These are phyloP conservation scores for Colletotrichum destructivum DNA, from an alignment of 2,329 filamentous ascomycete genomes.

Conservation along the genomic window DNA sequence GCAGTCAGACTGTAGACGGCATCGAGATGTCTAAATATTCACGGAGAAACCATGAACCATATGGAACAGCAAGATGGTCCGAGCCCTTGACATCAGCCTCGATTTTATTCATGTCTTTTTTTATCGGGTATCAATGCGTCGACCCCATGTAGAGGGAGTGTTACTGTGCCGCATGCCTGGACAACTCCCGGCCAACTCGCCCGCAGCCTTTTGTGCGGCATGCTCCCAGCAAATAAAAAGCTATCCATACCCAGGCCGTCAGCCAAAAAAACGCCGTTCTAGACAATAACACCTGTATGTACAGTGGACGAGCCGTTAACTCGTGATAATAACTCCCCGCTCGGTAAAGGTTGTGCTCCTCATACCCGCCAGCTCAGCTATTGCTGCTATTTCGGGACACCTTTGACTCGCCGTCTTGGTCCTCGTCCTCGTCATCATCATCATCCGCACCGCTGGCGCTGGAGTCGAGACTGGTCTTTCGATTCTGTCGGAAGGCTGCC, in stretches of 20 bases:
- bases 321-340: background rate
- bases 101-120: conserved; percentile 24
- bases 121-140: conserved; percentile 38
- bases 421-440: conserved; percentile 51
- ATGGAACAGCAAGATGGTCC: background rate
- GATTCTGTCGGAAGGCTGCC: conserved; percentile 59
- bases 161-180: background rate
- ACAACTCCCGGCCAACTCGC: background rate
- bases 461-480: conserved; percentile 50
- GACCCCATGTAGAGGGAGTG: background rate
- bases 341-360: conserved; percentile 30
- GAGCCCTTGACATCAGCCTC: background rate
- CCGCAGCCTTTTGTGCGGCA: background rate
- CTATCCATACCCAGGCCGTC: conserved; percentile 21
- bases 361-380: conserved; percentile 14
- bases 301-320: background rate
- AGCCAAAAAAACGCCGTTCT: conserved; percentile 19
- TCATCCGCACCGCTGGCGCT: conserved; percentile 47
- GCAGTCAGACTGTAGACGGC: too few relatives aligned
- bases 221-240: conserved; percentile 3
- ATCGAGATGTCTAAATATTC: too few relatives aligned
- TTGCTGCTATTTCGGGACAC: conserved; percentile 38
- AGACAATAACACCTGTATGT: background rate
- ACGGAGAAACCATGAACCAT: background rate
- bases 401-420: conserved; percentile 54